Evolutionary conservation across 257 asterid species (phyloP).

Genomic region (Ilex aquifolium): DNA sequence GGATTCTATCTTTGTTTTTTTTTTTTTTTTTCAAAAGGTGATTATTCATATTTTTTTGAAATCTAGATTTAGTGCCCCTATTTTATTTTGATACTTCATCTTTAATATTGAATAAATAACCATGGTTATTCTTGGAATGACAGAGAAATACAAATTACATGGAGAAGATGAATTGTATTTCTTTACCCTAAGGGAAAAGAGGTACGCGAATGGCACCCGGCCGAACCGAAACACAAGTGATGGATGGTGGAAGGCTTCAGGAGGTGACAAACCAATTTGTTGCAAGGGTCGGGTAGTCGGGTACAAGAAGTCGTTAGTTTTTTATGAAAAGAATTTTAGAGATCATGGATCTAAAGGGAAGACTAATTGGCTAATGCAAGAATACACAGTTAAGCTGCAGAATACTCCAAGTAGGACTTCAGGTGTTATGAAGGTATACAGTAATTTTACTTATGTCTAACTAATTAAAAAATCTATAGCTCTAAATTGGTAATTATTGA

Average conservation of each 20-base stretch:
- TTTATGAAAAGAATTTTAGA: neutral
- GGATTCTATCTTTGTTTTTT: too few species aligned
- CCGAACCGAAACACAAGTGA: constrained; percentile 5
- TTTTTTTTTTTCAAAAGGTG: too few species aligned
- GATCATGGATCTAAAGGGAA: neutral
- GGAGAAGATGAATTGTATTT: constrained; percentile 9
- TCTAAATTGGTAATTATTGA: too few species aligned
- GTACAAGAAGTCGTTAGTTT: constrained; percentile 12
- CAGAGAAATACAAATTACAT: neutral
- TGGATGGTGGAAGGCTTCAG: constrained; percentile 25
- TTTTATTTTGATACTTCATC: too few species aligned
- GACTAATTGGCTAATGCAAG: constrained; percentile 6
- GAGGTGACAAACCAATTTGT: neutral
- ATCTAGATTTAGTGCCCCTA: too few species aligned
- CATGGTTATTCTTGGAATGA: neutral
- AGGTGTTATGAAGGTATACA: too few species aligned
- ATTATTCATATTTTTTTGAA: too few species aligned
- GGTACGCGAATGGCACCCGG: constrained; percentile 7
- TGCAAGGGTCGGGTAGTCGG: neutral
- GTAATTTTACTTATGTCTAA: too few species aligned
- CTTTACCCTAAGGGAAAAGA: constrained; percentile 6
- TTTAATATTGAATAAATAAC: too few species aligned
- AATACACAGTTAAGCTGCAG: too few species aligned
- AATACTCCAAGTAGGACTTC: too few species aligned
- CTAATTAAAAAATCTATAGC: too few species aligned